These are phyloP conservation scores for Helianthus tuberosus DNA, from an alignment of 129 eudicot species.

Conservation along the genomic window DNA sequence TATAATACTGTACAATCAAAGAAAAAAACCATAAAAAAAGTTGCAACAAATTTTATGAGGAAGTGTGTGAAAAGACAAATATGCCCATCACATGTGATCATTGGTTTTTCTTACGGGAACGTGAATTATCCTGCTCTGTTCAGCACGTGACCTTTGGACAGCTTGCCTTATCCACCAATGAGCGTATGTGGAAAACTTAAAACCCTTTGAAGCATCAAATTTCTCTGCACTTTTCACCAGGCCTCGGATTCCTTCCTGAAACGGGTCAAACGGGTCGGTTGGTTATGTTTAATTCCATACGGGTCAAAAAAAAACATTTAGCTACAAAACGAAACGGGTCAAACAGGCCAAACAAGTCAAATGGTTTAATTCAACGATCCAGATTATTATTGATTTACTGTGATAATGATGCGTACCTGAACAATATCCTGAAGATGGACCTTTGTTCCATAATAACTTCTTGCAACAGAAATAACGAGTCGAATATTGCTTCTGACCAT, in stretches of 20 bases:
- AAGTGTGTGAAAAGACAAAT: constrained; percentile 4
- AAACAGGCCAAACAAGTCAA: neutral
- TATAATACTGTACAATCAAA: constrained; percentile 59
- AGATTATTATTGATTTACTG: too few species aligned
- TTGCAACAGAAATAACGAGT: constrained; percentile 95
- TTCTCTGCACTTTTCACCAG: too few species aligned
- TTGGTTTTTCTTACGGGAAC: too few species aligned
- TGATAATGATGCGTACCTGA: constrained; percentile 58
- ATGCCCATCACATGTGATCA: too few species aligned
- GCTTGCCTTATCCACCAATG: too few species aligned
- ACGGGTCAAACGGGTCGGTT: neutral
- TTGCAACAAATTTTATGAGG: neutral
- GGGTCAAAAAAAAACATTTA: neutral
- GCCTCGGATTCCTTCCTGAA: constrained; percentile 99
- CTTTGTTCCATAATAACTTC: constrained; percentile 80
- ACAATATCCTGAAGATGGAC: constrained; percentile 90
- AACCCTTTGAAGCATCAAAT: too few species aligned
- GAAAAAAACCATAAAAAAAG: neutral
- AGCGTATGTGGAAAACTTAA: too few species aligned
- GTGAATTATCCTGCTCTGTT: too few species aligned
- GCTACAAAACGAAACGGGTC: neutral
- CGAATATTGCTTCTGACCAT: constrained; percentile 92
- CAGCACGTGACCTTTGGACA: too few species aligned
- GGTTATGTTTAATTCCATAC: neutral
- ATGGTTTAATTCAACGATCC: neutral